phyloP scores from a whole-genome alignment of 768 basidiomycete species.

The Boletus sp. region DNA sequence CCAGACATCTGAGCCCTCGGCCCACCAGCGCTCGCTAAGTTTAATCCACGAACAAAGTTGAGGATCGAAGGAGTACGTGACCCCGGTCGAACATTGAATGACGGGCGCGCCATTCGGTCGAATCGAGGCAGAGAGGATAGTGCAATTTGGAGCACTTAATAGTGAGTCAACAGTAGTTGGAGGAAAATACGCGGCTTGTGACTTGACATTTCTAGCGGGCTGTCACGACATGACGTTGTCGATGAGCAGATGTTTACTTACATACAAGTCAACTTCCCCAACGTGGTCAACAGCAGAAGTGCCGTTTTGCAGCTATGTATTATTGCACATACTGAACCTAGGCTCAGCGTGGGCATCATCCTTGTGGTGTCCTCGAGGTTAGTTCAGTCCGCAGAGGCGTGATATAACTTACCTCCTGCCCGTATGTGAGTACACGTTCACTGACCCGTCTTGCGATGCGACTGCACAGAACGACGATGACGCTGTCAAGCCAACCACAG shows the following conservation, averaged over 20 bases:
- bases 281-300: constrained; percentile 70
- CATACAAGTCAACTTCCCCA: constrained; percentile 77
- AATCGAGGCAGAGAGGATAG: constrained; percentile 61
- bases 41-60: constrained; percentile 68
- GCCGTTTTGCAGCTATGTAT: constrained; percentile 64
- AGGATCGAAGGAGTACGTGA: constrained; percentile 76
- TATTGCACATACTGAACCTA: constrained; percentile 69
- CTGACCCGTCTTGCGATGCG: constrained; percentile 71
- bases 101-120: constrained; percentile 81
- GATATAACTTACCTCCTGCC: constrained; percentile 67
- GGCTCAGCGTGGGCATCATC: constrained; percentile 69
- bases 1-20: constrained; percentile 81
- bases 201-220: constrained; percentile 72
- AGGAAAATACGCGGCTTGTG: constrained; percentile 60
- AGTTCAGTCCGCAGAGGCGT: not conserved
- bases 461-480: constrained; percentile 71
- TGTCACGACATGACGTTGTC: constrained; percentile 5
- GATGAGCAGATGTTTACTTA: constrained; percentile 34
- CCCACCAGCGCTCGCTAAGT: constrained; percentile 82
- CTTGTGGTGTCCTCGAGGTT: constrained; percentile 39
- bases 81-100: constrained; percentile 73
- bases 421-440: constrained; percentile 82
- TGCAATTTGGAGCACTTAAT: constrained; percentile 54
- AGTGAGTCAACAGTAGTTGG: constrained; percentile 63
- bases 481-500: constrained; percentile 64